phyloP scores from a whole-genome alignment of 2,329 filamentous ascomycete species.

The Ampelomyces quisqualis region DNA sequence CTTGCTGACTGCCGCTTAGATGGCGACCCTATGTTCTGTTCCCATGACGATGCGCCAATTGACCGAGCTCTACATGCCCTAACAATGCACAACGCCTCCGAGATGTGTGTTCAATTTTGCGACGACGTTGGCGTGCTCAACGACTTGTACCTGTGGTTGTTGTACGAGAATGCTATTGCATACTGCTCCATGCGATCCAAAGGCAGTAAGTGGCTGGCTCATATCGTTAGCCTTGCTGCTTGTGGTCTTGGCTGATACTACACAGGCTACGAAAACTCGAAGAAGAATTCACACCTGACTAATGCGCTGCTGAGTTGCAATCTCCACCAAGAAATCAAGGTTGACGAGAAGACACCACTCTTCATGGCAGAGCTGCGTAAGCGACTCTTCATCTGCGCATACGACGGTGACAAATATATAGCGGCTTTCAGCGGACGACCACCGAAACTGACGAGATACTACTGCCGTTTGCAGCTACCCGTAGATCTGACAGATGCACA shows the following conservation, averaged over 20 bases:
- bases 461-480: slow-evolving; percentile 56
- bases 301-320: slow-evolving; percentile 41
- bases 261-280: slow-evolving; percentile 33
- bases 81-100: slow-evolving; percentile 29
- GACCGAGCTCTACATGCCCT: slow-evolving; percentile 27
- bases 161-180: slow-evolving; percentile 33
- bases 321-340: slow-evolving; percentile 39
- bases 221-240: too few relatives aligned
- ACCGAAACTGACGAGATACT: slow-evolving; percentile 55
- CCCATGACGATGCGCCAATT: slow-evolving; percentile 28
- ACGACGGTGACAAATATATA: slow-evolving; percentile 52
- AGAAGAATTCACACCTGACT: slow-evolving; percentile 34
- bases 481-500: slow-evolving; percentile 57
- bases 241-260: background rate
- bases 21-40: slow-evolving; percentile 37
- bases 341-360: slow-evolving; percentile 37
- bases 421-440: slow-evolving; percentile 58
- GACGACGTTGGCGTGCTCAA: slow-evolving; percentile 36
- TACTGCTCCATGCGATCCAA: slow-evolving; percentile 31
- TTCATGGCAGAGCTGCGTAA: slow-evolving; percentile 42
- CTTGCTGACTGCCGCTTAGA: slow-evolving; percentile 18
- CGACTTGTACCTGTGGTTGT: slow-evolving; percentile 39
- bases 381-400: slow-evolving; percentile 33
- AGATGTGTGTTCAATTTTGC: slow-evolving; percentile 37
- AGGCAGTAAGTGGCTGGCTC: slow-evolving; percentile 37